phyloP scores from a whole-genome alignment of 192 early-diverging fungal species.

The Mycoemilia scoparia region DNA sequence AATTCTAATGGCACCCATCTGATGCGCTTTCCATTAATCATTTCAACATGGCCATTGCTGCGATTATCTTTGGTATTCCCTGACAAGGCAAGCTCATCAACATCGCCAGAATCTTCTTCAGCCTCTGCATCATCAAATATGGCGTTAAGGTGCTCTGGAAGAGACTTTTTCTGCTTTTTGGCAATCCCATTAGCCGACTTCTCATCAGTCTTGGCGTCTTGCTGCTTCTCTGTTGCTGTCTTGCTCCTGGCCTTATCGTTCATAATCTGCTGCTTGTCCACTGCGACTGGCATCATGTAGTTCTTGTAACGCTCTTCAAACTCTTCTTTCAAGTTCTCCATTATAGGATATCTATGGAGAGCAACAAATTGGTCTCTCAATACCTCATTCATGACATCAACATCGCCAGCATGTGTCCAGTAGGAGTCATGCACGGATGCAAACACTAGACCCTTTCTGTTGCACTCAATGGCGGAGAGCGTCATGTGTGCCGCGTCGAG shows the following conservation, averaged over 20 bases:
- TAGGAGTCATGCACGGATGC: constrained; percentile 95
- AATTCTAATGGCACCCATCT: constrained; percentile 45
- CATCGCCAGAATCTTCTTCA: constrained; percentile 1
- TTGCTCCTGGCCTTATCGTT: too few species aligned
- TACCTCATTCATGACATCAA: constrained; percentile 66
- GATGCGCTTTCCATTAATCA: constrained; percentile 7
- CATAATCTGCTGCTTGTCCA: neutral
- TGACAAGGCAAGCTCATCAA: neutral
- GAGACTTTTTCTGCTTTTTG: constrained; percentile 10
- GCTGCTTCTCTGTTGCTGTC: constrained; percentile 17
- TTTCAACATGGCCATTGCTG: constrained; percentile 6
- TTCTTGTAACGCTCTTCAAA: constrained; percentile 60
- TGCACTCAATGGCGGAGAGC: constrained; percentile 75
- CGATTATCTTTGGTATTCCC: constrained; percentile 3
- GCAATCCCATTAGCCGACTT: constrained; percentile 19
- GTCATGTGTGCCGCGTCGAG: constrained; percentile 96
- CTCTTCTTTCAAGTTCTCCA: constrained; percentile 65
- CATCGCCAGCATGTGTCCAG: constrained; percentile 90
- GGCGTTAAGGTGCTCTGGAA: constrained; percentile 6
- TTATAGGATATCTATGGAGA: constrained; percentile 67
- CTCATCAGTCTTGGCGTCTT: constrained; percentile 16
- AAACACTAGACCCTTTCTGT: constrained; percentile 59
- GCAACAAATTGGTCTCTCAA: constrained; percentile 79
- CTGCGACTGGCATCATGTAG: constrained; percentile 40
- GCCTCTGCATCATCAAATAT: constrained; percentile 1